Evolutionary conservation across 805 yeast genomes (phyloP), one percentile per base, ranked within the genome.

Genomic region (Starmerella vitae): DNA sequence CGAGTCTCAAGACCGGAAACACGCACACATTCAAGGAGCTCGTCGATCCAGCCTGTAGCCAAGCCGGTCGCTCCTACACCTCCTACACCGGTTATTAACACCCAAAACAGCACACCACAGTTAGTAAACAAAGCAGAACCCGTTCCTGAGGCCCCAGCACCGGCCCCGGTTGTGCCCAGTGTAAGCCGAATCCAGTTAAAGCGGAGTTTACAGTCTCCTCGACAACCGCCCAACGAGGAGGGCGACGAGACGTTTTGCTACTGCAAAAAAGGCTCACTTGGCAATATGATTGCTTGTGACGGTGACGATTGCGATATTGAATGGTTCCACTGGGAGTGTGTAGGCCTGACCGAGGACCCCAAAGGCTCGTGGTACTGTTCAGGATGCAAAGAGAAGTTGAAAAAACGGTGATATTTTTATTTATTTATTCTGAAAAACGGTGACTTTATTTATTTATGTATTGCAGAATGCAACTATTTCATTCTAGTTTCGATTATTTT

Each of bases 311-410:
- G 98, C 64, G 73, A 76, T 54, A 76, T 68, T 48, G 95, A 84
- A 57, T 88, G 97, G 97, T 88, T 88, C 62, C 98, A 91, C 60
- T 88, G 86, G 68, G 78, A 76, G 40, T 91, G 98, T 65, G 95
- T 88, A 30, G 94, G 94, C 1, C 64, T 88, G 43, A 76, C 75
- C 15, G 77, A 75, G 37, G 94, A 93, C 4, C 97, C 97, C 2
- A 74, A 76, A 53, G 94, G 91, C 15, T 78, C 80, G 34, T 88
- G 98, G 98, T 86, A 75, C 57, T 88, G 98, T 63, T 83, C 94
- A 0, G 79, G 77, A 38, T 86, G 97, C 64, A 59, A 63, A 15
- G 61, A 58, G 38, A 54, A 55, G 29, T 42, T 55, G 33, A 44
- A 45, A 30, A 31, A 17, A 13, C 14, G 14, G 30, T n/a, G n/a